Evolutionary conservation across 1,284 basidiomycete species (phyloP).

Genomic region (Clitocybe nebularis): DNA sequence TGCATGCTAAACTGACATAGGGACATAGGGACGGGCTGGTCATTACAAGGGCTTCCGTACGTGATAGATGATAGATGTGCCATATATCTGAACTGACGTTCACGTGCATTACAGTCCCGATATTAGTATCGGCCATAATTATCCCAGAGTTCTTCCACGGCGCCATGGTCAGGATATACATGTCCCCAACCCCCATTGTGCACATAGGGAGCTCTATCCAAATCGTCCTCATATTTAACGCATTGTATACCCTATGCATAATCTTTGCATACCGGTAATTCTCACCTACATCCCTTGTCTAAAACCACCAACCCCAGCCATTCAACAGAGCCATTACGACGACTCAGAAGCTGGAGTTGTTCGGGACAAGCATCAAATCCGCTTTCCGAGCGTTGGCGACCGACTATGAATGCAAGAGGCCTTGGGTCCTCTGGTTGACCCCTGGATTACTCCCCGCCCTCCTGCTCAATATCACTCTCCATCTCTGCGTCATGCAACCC

Average conservation of each 20-base stretch:
- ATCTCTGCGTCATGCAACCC: slow-evolving; percentile 9
- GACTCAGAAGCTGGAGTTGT: slow-evolving; percentile 13
- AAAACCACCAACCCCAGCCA: neutral
- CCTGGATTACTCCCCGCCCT: slow-evolving; percentile 16
- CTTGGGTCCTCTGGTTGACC: slow-evolving; percentile 13
- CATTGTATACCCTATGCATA: slow-evolving; percentile 12
- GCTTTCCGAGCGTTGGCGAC: slow-evolving; percentile 15
- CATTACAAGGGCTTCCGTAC: slow-evolving; percentile 13
- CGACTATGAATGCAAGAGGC: slow-evolving; percentile 16
- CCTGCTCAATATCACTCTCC: slow-evolving; percentile 14
- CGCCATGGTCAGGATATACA: slow-evolving; percentile 6
- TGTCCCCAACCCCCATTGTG: slow-evolving; percentile 12
- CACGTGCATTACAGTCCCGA: slow-evolving; percentile 9
- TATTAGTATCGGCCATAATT: slow-evolving; percentile 6
- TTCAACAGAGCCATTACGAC: slow-evolving; percentile 15
- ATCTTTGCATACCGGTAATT: slow-evolving; percentile 14
- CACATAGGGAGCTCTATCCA: neutral
- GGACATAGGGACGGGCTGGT: slow-evolving; percentile 10
- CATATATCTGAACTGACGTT: neutral
- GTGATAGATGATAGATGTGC: neutral
- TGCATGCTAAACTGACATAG: too few relatives aligned
- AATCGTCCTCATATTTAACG: slow-evolving; percentile 2
- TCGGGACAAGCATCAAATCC: slow-evolving; percentile 16
- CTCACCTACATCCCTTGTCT: neutral
- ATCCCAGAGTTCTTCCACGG: neutral